phyloP scores from a whole-genome alignment of 75 land plant species.

The Cupressus sempervirens region DNA sequence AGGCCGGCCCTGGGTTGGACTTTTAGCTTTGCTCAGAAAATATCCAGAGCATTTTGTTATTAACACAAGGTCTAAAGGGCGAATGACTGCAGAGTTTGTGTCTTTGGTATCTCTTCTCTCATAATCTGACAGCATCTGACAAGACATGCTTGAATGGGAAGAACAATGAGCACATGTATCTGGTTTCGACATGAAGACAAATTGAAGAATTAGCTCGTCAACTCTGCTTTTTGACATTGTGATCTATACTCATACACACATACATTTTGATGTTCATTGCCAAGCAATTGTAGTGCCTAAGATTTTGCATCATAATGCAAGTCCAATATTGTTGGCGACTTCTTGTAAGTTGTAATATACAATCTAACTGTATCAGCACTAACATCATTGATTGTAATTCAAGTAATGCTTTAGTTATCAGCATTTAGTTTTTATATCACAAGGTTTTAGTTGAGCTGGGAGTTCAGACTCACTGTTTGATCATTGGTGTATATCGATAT shows the following conservation, averaged over 20 bases:
- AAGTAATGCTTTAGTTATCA: not conserved
- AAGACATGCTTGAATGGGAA: not conserved
- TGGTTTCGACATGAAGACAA: not conserved
- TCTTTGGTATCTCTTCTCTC: constrained; percentile 78
- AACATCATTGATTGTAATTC: not conserved
- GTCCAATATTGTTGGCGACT: not conserved
- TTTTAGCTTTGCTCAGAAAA: constrained; percentile 67
- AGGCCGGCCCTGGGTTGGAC: constrained; percentile 85
- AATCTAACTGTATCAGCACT: not conserved
- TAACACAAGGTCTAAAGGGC: constrained; percentile 85
- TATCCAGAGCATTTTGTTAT: constrained; percentile 93
- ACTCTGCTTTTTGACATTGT: not conserved
- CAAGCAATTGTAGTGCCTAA: not conserved
- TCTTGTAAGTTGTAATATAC: not conserved
- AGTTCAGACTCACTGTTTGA: not conserved
- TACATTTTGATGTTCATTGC: not conserved
- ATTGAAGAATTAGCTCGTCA: not conserved
- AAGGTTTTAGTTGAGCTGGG: not conserved
- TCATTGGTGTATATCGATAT: not conserved
- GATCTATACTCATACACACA: not conserved
- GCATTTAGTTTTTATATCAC: not conserved
- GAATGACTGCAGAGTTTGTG: constrained; percentile 73
- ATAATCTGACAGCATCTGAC: constrained; percentile 8
- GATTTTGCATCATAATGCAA: not conserved
- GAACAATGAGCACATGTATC: not conserved